These are phyloP conservation scores for Hortaea werneckii DNA, from an alignment of 2,329 filamentous ascomycete species.

Conservation along the genomic window DNA sequence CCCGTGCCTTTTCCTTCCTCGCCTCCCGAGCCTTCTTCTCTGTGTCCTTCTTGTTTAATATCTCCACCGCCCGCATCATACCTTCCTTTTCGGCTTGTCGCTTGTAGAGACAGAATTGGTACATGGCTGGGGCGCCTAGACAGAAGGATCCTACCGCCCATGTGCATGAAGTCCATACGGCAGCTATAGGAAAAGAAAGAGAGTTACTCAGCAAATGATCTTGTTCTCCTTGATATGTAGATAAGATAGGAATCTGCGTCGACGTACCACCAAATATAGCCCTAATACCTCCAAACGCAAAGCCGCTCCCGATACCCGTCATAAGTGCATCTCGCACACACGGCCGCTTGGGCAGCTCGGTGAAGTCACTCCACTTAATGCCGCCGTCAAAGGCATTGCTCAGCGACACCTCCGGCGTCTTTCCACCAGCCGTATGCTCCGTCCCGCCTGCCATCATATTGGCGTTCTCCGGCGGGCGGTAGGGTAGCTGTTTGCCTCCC, in stretches of 20 bases:
- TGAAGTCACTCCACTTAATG: conserved; percentile 59
- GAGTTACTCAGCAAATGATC: too few species aligned
- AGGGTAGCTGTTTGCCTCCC: conserved; percentile 12
- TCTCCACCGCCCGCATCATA: conserved; percentile 77
- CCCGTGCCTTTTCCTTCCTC: conserved; percentile 30
- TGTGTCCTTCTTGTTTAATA: conserved; percentile 63
- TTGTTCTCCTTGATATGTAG: not conserved
- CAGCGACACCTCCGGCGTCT: conserved; percentile 44
- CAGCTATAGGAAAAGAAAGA: conserved; percentile 33
- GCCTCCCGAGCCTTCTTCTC: conserved; percentile 45
- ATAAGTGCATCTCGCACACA: conserved; percentile 77
- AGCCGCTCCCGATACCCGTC: conserved; percentile 71
- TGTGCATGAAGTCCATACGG: conserved; percentile 60
- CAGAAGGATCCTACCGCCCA: conserved; percentile 77
- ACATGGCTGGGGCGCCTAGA: conserved; percentile 57
- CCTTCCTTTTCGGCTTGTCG: conserved; percentile 66
- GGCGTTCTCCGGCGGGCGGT: conserved; percentile 34
- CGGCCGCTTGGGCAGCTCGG: conserved; percentile 64
- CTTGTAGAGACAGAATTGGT: conserved; percentile 74
- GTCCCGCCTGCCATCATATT: conserved; percentile 48
- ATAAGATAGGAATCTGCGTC: too few species aligned
- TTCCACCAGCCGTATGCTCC: conserved; percentile 51
- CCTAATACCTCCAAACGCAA: conserved; percentile 62
- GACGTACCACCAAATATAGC: conserved; percentile 64
- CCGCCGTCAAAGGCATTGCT: conserved; percentile 52